These are phyloP conservation scores for Nicotiana attenuata DNA, from an alignment of 257 asterid genomes.

Conservation along the genomic window DNA sequence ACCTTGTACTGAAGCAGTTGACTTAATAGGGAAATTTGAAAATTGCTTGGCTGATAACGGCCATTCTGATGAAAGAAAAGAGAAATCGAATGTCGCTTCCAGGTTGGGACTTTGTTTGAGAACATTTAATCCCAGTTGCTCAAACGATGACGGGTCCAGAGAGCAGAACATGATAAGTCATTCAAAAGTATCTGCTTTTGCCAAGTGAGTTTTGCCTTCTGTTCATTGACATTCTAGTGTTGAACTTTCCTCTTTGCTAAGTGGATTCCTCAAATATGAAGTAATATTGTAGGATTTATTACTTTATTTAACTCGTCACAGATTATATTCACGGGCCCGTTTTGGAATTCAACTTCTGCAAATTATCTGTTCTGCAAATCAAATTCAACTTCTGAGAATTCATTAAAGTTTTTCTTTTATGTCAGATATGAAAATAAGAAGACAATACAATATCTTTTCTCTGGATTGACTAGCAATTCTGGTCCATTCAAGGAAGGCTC, in stretches of 20 bases:
- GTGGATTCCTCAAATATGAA: not conserved
- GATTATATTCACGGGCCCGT: not conserved
- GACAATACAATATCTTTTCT: slow-evolving; percentile 4
- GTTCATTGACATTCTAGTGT: not conserved
- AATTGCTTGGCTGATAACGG: slow-evolving; percentile 36
- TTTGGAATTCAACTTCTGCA: not conserved
- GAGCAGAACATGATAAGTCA: slow-evolving; percentile 52
- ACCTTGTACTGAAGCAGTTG: slow-evolving; percentile 49
- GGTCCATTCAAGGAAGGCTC: not conserved
- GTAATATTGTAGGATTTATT: not conserved
- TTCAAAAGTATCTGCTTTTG: slow-evolving; percentile 85
- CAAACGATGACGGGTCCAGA: slow-evolving; percentile 38
- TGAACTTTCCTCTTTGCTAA: not conserved
- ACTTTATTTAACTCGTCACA: not conserved
- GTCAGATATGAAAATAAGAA: slow-evolving; percentile 1
- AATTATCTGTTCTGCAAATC: too few species aligned
- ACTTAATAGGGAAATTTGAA: slow-evolving; percentile 77
- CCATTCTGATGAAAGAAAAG: slow-evolving; percentile 16
- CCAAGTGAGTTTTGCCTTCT: slow-evolving; percentile 55
- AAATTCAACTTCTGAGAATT: not conserved
- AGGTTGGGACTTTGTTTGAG: slow-evolving; percentile 66
- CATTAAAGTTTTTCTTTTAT: not conserved
- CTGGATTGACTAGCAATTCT: slow-evolving; percentile 7
- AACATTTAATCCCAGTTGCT: slow-evolving; percentile 40
- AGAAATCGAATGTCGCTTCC: slow-evolving; percentile 21